Evolutionary conservation across 2,329 filamentous ascomycete species (phyloP).

Genomic region (Botrytis cinerea): DNA sequence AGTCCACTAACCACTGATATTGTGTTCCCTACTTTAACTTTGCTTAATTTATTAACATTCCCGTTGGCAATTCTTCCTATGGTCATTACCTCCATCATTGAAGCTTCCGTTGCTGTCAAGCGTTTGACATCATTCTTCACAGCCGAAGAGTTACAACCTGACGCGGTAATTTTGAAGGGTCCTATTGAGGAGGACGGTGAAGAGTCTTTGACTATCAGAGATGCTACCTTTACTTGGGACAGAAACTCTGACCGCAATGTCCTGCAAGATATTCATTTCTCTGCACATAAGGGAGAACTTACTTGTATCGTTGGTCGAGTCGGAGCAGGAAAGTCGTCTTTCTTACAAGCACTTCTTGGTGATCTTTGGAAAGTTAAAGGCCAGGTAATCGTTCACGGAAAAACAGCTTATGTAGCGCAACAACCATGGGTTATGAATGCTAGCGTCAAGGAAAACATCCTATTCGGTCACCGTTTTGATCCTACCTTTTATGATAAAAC

Average conservation of each 20-base stretch:
- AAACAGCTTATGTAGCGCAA: conserved; percentile 88
- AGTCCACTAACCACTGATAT: conserved; percentile 87
- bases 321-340: conserved; percentile 91
- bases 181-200: conserved; percentile 77
- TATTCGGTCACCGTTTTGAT: conserved; percentile 94
- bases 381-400: conserved; percentile 78
- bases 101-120: conserved; percentile 88
- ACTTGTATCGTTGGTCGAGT: conserved; percentile 92
- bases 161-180: conserved; percentile 73
- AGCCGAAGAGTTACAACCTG: conserved; percentile 85
- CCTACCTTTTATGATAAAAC: conserved; percentile 92
- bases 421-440: conserved; percentile 97
- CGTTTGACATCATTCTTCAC: conserved; percentile 82
- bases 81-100: conserved; percentile 96
- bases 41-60: conserved; percentile 96
- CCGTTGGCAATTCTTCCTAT: conserved; percentile 92
- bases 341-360: conserved; percentile 84
- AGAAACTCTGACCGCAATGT: conserved; percentile 71
- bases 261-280: conserved; percentile 83
- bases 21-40: conserved; percentile 86
- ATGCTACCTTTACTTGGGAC: conserved; percentile 94
- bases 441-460: conserved; percentile 93
- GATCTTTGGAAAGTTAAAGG: conserved; percentile 90
- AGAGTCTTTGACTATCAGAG: conserved; percentile 78
- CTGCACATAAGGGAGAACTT: conserved; percentile 87